Base-by-base conservation (phyloP, 805 yeast species). In the Kuraishia borneana region DNA sequence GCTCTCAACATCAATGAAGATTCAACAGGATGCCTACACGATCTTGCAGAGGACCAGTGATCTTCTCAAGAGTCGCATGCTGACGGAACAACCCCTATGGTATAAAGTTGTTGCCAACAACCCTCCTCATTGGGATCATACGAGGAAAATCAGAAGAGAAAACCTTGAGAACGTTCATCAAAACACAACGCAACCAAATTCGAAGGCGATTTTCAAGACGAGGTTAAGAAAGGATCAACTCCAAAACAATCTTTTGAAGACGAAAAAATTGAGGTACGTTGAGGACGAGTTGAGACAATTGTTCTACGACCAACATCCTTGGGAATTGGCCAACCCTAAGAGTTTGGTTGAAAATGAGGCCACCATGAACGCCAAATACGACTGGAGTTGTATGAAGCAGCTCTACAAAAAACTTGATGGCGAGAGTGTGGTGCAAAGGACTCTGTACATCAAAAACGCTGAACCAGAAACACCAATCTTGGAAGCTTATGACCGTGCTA, bases 291-390 rank as follows among this genome's bases (percentile, higher is more conserved):
- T 92, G 45, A 74, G 98, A 61, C 66, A 71, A 31, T 63, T 82
- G 18, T 92, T 92, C 50, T 89, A 79, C 56, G 75, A 76, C 39
- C 96, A 88, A 53, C 98, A 92, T 58, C 98, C 98, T 5, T 92
- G 98, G 98, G 98, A 92, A 58, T 63, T 88, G 35, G 84, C 97
- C 2, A 72, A 94, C 45, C 96, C 97, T 10, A 83, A 83, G 52
- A 67, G 74, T 20, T 59, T 92, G 43, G 68, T 87, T 31, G 98
- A 92, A 55, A 82, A 76, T 47, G 65, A 68, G 25, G 83, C 82
- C 6, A 62, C 68, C 30, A 25, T 39, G 16, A 84, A 81, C 31
- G 39, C 46, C 3, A 48, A 53, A 6, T 64, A 65, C 38, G 85
- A 92, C 54, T 92, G 98, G 97, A 66, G 78, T 31, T 65, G 65